Percentiles rank a stretch among this genome's conserved stretches.
phyloP scores from a whole-genome alignment of 2,329 filamentous ascomycete genomes.

The Verticillium longisporum region DNA sequence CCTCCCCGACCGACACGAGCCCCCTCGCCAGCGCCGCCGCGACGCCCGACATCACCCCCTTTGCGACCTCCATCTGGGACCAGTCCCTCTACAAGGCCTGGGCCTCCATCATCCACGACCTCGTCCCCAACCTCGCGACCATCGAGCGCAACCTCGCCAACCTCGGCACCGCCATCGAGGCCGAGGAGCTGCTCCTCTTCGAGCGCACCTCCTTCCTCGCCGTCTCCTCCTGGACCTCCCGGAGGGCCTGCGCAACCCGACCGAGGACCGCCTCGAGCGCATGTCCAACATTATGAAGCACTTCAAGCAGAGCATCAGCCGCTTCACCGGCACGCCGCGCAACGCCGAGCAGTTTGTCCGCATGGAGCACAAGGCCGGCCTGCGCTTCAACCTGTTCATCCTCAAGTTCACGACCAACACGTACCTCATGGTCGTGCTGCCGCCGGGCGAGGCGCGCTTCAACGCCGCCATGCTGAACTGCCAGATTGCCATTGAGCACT shows the following conservation, averaged over 20 bases:
- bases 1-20: conserved; percentile 21
- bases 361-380: conserved; percentile 71
- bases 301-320: conserved; percentile 80
- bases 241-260: conserved; percentile 73
- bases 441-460: conserved; percentile 84
- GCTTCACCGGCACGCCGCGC: conserved; percentile 73
- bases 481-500: conserved; percentile 76
- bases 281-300: conserved; percentile 98
- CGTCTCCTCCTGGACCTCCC: conserved; percentile 85
- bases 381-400: conserved; percentile 86
- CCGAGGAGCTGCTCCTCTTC: conserved; percentile 89
- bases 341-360: conserved; percentile 75
- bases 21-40: conserved; percentile 7
- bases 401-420: conserved; percentile 96
- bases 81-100: conserved; percentile 97
- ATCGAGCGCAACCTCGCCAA: conserved; percentile 83
- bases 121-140: conserved; percentile 86
- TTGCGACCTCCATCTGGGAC: conserved; percentile 97
- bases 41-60: conserved; percentile 63
- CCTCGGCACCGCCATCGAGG: conserved; percentile 79
- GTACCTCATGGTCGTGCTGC: conserved; percentile 86
- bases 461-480: conserved; percentile 89
- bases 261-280: conserved; percentile 84
- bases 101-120: conserved; percentile 95
- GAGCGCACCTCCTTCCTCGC: conserved; percentile 94